Percentiles rank a stretch among this genome's conserved stretches.
Evolutionary conservation across 1,284 basidiomycete genomes (phyloP).

Genomic region (Entoloma clypeatum): DNA sequence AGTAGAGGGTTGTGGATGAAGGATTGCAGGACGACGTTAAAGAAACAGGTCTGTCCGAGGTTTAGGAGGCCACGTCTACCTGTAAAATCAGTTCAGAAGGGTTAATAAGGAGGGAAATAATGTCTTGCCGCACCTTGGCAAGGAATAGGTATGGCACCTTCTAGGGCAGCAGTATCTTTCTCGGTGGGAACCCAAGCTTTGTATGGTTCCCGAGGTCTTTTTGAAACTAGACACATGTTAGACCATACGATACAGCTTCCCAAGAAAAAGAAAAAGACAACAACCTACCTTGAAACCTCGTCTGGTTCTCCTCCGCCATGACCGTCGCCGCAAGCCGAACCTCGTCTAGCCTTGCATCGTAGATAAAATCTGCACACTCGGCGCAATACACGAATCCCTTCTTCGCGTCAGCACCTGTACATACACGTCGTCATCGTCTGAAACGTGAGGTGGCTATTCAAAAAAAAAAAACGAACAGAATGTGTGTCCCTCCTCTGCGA

Average conservation of each 20-base stretch:
- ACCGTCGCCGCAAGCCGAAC: conserved; percentile 33
- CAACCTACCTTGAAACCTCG: conserved; percentile 35
- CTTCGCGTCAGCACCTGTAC: conserved; percentile 39
- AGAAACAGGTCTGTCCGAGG: conserved; percentile 92
- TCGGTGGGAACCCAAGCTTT: conserved; percentile 39
- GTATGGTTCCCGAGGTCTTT: conserved; percentile 38
- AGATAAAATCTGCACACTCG: conserved; percentile 45
- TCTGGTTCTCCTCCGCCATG: conserved; percentile 40
- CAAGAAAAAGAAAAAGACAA: not conserved
- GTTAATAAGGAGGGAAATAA: conserved; percentile 5
- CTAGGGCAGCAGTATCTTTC: conserved; percentile 37
- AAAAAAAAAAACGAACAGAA: conserved; percentile 54
- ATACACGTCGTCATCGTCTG: conserved; percentile 1
- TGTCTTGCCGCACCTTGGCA: conserved; percentile 55
- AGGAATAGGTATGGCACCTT: conserved; percentile 41
- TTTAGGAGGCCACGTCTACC: conserved; percentile 87
- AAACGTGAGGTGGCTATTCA: no score
- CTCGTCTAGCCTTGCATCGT: conserved; percentile 35
- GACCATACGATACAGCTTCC: not conserved
- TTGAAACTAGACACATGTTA: conserved; percentile 27
- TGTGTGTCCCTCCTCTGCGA: conserved; percentile 52
- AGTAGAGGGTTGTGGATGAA: conserved; percentile 91
- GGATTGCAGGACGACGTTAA: conserved; percentile 92
- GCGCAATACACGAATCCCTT: conserved; percentile 43
- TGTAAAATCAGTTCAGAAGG: conserved; percentile 26